Percentiles rank a stretch among this genome's conserved stretches.
phyloP scores from a whole-genome alignment of 2,329 filamentous ascomycete species.

The Colletotrichum siamense region DNA sequence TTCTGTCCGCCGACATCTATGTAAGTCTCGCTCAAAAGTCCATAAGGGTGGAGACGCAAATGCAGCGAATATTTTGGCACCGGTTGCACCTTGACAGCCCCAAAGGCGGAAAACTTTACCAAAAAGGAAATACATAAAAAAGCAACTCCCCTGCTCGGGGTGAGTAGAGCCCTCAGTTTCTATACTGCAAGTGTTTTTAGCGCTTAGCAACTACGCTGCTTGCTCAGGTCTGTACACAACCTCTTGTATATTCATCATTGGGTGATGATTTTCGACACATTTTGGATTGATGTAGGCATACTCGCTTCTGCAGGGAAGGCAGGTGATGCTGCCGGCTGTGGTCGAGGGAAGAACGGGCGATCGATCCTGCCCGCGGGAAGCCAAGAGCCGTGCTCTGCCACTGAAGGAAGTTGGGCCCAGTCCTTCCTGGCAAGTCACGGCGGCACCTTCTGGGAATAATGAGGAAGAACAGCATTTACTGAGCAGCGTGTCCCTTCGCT shows the following conservation, averaged over 20 bases:
- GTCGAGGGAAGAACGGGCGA: not conserved
- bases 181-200: not conserved
- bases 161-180: not conserved
- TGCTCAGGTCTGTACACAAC: not conserved
- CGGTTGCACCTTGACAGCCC: not conserved
- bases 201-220: not conserved
- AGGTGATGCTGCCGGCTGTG: not conserved
- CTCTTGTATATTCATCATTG: not conserved
- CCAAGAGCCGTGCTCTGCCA: accelerated
- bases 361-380: not conserved
- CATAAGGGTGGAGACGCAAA: accelerated
- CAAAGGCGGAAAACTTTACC: not conserved
- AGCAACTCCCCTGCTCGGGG: not conserved
- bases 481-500: not conserved
- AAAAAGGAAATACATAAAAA: not conserved
- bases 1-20: not conserved
- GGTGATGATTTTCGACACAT: not conserved
- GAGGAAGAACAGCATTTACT: not conserved
- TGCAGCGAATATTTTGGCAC: not conserved
- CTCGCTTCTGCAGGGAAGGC: not conserved
- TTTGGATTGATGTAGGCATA: not conserved
- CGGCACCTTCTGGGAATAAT: not conserved
- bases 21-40: not conserved
- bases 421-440: not conserved
- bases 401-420: not conserved